Conservation (phyloP, 1,139 yeast species). For the Debaryomyces singareniensis region DNA sequence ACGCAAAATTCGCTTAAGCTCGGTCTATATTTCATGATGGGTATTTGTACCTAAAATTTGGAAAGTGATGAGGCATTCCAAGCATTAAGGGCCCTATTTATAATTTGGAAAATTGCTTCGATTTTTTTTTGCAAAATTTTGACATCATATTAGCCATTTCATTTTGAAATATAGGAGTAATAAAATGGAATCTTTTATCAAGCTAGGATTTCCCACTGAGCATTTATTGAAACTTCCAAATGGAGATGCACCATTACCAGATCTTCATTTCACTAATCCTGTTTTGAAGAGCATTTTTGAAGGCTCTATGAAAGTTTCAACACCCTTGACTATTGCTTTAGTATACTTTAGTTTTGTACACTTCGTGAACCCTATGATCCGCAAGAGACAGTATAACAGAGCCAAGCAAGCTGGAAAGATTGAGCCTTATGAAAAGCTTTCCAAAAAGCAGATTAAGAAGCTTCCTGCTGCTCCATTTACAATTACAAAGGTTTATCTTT, state of each 20-base stretch:
- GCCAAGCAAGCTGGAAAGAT: slow-evolving; percentile 9
- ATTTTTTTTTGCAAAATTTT: too few relatives aligned
- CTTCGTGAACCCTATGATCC: slow-evolving; percentile 39
- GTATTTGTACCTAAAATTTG: too few relatives aligned
- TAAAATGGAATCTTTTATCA: slow-evolving; percentile 12
- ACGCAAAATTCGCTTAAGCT: too few relatives aligned
- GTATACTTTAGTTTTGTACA: slow-evolving; percentile 59
- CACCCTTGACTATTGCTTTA: slow-evolving; percentile 56
- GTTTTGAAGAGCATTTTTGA: slow-evolving; percentile 21
- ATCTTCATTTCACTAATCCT: slow-evolving; percentile 29
- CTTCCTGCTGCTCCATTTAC: slow-evolving; percentile 52
- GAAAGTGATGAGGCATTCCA: too few relatives aligned
- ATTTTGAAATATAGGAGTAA: too few relatives aligned
- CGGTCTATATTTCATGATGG: too few relatives aligned
- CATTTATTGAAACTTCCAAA: slow-evolving; percentile 28
- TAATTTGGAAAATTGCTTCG: too few relatives aligned
- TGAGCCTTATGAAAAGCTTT: slow-evolving; percentile 7
- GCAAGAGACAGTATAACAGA: slow-evolving; percentile 27
- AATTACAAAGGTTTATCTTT: slow-evolving; percentile 39
- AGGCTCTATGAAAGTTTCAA: slow-evolving; percentile 29
- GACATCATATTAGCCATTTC: too few relatives aligned
- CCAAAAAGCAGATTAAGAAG: slow-evolving; percentile 22
- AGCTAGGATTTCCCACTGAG: slow-evolving; percentile 33
- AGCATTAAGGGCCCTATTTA: too few relatives aligned
- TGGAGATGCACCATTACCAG: slow-evolving; percentile 27